Percentiles rank a stretch among this genome's conserved stretches.
Evolutionary conservation across 495 filamentous ascomycete species (phyloP).

Genomic region (Talaromyces wortmannii): DNA sequence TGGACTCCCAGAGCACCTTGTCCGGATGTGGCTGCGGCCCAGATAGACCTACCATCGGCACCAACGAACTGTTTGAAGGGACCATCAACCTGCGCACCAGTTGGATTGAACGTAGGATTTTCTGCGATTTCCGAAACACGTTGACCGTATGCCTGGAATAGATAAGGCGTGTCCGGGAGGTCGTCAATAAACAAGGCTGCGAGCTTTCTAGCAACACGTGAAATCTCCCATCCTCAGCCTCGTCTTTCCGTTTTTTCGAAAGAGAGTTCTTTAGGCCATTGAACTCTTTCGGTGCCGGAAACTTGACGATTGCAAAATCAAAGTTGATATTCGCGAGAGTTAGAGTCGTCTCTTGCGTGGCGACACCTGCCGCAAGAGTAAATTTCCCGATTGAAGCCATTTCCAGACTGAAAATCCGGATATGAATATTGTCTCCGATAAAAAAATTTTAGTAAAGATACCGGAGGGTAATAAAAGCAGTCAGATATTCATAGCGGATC

Average conservation of each 20-base stretch:
- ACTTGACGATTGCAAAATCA: conserved; percentile 24
- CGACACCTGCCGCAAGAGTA: conserved; percentile 2
- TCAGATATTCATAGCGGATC: too few species aligned
- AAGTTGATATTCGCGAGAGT: conserved; percentile 25
- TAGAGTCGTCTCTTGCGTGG: conserved; percentile 17
- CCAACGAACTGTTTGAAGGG: conserved; percentile 19
- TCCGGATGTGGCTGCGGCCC: conserved; percentile 30
- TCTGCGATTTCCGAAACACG: conserved; percentile 15
- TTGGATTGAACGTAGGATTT: conserved; percentile 5
- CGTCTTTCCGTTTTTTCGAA: conserved; percentile 8
- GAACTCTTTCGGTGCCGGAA: conserved; percentile 23
- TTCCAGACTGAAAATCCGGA: background rate
- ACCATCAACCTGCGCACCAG: conserved; percentile 2
- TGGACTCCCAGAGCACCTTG: conserved; percentile 14
- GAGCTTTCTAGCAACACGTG: conserved; percentile 23
- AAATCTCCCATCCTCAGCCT: conserved; percentile 18
- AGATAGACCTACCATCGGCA: conserved; percentile 19
- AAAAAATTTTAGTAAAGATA: background rate
- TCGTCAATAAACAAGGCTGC: conserved; percentile 20
- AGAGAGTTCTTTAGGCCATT: conserved; percentile 12
- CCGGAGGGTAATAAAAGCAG: too few species aligned
- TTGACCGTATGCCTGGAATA: conserved; percentile 14
- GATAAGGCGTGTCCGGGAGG: conserved; percentile 10
- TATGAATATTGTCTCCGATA: background rate
- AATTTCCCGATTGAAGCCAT: background rate